These are phyloP conservation scores for Zychaea mexicana DNA, from an alignment of 371 early-diverging fungal species.

Conservation along the genomic window DNA sequence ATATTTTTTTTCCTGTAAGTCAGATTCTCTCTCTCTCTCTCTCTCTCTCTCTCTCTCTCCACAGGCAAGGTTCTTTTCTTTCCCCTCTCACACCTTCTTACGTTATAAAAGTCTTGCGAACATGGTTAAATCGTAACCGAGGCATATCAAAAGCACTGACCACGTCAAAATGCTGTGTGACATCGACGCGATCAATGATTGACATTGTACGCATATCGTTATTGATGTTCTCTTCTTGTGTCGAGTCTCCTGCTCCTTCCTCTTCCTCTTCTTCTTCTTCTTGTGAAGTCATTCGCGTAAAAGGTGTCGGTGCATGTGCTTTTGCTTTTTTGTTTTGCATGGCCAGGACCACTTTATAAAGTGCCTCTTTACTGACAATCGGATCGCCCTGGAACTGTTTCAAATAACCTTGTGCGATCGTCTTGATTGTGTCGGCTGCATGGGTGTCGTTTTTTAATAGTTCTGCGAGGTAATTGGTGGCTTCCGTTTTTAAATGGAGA, in stretches of 20 bases:
- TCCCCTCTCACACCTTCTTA: slow-evolving; percentile 8
- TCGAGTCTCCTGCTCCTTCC: slow-evolving; percentile 9
- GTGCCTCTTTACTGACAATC: slow-evolving; percentile 35
- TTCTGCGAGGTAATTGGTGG: slow-evolving; percentile 58
- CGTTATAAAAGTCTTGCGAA: slow-evolving; percentile 64
- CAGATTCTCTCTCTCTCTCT: background rate
- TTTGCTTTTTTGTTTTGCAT: slow-evolving; percentile 12
- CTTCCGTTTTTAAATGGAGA: slow-evolving; percentile 72
- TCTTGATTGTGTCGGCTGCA: slow-evolving; percentile 55
- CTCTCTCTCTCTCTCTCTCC: background rate
- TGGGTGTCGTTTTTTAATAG: slow-evolving; percentile 42
- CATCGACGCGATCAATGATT: slow-evolving; percentile 45
- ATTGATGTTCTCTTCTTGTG: slow-evolving; percentile 30
- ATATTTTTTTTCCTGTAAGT: background rate
- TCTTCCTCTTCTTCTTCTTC: no score
- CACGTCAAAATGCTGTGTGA: slow-evolving; percentile 68
- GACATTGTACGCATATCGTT: slow-evolving; percentile 36
- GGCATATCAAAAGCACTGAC: slow-evolving; percentile 79
- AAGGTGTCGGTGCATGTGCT: slow-evolving; percentile 17
- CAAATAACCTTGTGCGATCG: slow-evolving; percentile 67
- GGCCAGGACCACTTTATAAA: slow-evolving; percentile 25
- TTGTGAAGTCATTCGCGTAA: slow-evolving; percentile 10
- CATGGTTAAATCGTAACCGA: slow-evolving; percentile 64
- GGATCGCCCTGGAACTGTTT: slow-evolving; percentile 38
- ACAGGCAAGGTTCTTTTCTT: no score